Percentiles rank a stretch among this genome's conserved stretches.
phyloP scores from a whole-genome alignment of 2,329 filamentous ascomycete genomes.

The Stagonosporopsis chrysanthemi region DNA sequence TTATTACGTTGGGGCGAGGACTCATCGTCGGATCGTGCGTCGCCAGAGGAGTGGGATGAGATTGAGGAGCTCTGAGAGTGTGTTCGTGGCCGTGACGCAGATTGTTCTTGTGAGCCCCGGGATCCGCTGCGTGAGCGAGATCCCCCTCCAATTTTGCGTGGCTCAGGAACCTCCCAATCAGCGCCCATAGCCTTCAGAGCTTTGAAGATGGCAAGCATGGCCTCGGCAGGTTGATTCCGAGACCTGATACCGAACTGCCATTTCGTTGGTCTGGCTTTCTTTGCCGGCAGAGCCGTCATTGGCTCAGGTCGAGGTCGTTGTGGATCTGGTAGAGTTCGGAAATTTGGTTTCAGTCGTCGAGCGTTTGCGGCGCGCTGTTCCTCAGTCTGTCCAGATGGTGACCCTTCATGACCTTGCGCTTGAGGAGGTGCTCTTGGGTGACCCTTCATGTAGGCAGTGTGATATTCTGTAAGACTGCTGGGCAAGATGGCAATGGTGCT shows the following conservation, averaged over 20 bases:
- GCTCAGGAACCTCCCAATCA: constrained; percentile 73
- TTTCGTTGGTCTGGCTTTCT: constrained; percentile 81
- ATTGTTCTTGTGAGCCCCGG: constrained; percentile 32
- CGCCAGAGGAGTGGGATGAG: constrained; percentile 43
- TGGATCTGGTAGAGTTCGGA: constrained; percentile 70
- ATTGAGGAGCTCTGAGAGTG: constrained; percentile 44
- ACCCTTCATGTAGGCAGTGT: constrained; percentile 87
- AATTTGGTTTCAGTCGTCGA: constrained; percentile 84
- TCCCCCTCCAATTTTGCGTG: constrained; percentile 50
- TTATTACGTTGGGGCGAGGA: constrained; percentile 35
- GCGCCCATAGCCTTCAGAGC: constrained; percentile 87
- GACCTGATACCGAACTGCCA: constrained; percentile 99
- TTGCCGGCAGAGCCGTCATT: constrained; percentile 64
- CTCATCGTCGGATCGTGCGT: constrained; percentile 22
- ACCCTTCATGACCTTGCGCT: constrained; percentile 31
- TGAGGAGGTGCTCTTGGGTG: constrained; percentile 49
- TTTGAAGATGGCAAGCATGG: constrained; percentile 93
- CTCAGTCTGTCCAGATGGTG: constrained; percentile 57
- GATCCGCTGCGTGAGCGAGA: constrained; percentile 45
- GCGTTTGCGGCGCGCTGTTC: constrained; percentile 80
- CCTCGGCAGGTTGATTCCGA: constrained; percentile 91
- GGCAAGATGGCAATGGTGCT: constrained; percentile 93
- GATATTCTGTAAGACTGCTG: constrained; percentile 88
- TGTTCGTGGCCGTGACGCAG: constrained; percentile 45
- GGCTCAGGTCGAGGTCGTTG: constrained; percentile 60